Evolutionary conservation across 2,329 filamentous ascomycete species (phyloP).

Genomic region (Talaromyces sp.): DNA sequence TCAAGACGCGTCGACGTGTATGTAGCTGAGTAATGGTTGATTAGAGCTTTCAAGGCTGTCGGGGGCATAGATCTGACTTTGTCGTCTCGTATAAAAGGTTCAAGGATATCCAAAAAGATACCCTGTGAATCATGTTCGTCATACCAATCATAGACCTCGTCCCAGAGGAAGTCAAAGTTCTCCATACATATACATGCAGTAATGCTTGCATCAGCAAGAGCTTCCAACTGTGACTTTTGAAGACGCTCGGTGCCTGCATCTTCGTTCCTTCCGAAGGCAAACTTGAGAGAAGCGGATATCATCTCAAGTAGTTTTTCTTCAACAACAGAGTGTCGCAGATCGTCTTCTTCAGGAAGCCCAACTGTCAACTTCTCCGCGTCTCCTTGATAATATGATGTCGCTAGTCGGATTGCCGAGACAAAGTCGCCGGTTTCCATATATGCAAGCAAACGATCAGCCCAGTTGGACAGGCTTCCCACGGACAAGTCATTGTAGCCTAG

Average conservation of each 20-base stretch:
- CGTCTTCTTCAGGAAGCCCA: slow-evolving; percentile 80
- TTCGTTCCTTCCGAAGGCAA: slow-evolving; percentile 69
- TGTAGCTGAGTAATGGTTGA: slow-evolving; percentile 73
- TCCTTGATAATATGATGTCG: slow-evolving; percentile 87
- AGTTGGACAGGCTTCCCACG: slow-evolving; percentile 89
- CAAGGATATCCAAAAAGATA: slow-evolving; percentile 82
- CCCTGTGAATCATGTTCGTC: slow-evolving; percentile 70
- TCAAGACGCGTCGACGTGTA: slow-evolving; percentile 77
- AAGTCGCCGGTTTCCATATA: slow-evolving; percentile 98
- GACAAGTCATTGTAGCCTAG: slow-evolving; percentile 92
- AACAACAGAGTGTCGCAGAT: slow-evolving; percentile 73
- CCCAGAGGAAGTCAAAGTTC: slow-evolving; percentile 81
- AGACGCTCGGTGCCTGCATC: slow-evolving; percentile 50
- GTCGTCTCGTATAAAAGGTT: slow-evolving; percentile 79
- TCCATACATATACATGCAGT: slow-evolving; percentile 73
- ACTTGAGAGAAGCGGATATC: slow-evolving; percentile 85
- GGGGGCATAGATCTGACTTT: slow-evolving; percentile 75
- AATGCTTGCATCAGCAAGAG: slow-evolving; percentile 81
- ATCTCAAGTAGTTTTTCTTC: slow-evolving; percentile 88
- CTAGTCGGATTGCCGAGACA: slow-evolving; percentile 83
- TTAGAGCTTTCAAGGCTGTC: slow-evolving; percentile 77
- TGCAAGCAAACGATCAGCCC: slow-evolving; percentile 89
- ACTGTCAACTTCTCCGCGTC: slow-evolving; percentile 92
- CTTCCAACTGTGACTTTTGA: slow-evolving; percentile 63
- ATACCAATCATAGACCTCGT: slow-evolving; percentile 86